Percentiles rank a stretch among this genome's conserved stretches.
Evolutionary conservation across 306 rosid species (phyloP).

Genomic region (Corylus americana): DNA sequence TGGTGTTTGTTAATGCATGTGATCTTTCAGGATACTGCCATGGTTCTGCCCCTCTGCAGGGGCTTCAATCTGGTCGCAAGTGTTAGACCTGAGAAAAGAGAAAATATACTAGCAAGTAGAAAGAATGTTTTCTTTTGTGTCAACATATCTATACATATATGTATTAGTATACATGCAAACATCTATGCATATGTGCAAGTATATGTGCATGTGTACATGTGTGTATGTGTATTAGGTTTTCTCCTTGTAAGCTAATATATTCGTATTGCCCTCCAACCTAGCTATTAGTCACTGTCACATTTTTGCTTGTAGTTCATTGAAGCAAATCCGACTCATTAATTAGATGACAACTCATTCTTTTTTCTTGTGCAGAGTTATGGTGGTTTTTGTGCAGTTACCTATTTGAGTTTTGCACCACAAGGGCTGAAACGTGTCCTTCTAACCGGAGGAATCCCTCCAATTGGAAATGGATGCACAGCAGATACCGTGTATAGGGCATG

Average conservation of each 20-base stretch:
- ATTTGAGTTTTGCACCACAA: slow-evolving; percentile 89
- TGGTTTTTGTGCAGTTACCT: slow-evolving; percentile 92
- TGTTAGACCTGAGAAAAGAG: neutral
- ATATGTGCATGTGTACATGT: neutral
- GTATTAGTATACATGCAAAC: neutral
- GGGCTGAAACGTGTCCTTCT: slow-evolving; percentile 83
- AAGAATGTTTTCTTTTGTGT: neutral
- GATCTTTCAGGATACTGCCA: slow-evolving; percentile 8
- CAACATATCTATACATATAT: neutral
- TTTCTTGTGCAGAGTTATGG: slow-evolving; percentile 70
- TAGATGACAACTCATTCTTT: slow-evolving; percentile 27
- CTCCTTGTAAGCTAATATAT: neutral
- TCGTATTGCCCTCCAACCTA: neutral
- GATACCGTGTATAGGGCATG: slow-evolving; percentile 73
- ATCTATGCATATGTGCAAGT: neutral
- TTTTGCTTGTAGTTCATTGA: slow-evolving; percentile 23
- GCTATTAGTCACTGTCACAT: neutral
- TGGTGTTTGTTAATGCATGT: slow-evolving; percentile 20
- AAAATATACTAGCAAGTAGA: neutral
- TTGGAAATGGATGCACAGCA: slow-evolving; percentile 75
- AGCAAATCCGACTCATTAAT: slow-evolving; percentile 23
- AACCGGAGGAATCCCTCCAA: slow-evolving; percentile 96
- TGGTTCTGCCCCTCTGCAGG: neutral
- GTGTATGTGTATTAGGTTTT: neutral
- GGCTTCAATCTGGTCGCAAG: neutral